These are phyloP conservation scores for Xylaria polymorpha DNA, from an alignment of 2,329 filamentous ascomycete species.

Conservation along the genomic window DNA sequence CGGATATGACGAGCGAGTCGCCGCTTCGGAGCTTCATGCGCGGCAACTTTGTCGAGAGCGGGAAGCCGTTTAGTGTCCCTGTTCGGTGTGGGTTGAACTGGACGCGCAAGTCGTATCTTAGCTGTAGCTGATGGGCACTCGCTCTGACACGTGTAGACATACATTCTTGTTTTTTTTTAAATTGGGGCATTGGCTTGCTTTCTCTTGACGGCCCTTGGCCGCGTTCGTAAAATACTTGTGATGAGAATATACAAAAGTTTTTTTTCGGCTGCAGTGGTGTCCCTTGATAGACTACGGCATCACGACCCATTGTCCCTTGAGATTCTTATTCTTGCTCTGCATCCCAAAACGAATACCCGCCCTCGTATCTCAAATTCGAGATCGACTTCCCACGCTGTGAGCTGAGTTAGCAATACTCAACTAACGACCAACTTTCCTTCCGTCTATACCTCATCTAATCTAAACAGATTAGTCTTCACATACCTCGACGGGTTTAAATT, in stretches of 20 bases:
- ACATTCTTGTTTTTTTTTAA: too few relatives aligned
- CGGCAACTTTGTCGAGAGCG: constrained; percentile 30
- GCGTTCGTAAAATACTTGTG: too few relatives aligned
- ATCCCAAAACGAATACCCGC: too few relatives aligned
- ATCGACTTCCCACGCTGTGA: background rate
- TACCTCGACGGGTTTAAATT: background rate
- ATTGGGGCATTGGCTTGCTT: too few relatives aligned
- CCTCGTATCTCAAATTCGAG: background rate
- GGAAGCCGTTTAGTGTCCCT: constrained; percentile 33
- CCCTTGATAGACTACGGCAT: too few relatives aligned
- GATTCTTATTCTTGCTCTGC: background rate
- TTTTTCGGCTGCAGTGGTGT: too few relatives aligned
- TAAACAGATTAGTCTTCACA: background rate
- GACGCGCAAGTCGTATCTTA: constrained; percentile 33
- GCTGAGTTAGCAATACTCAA: background rate
- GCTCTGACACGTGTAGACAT: too few relatives aligned
- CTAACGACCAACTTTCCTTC: background rate
- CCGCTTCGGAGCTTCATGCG: constrained; percentile 26
- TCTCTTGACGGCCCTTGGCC: too few relatives aligned
- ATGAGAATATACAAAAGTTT: too few relatives aligned
- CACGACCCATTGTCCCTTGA: background rate
- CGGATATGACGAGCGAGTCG: constrained; percentile 1
- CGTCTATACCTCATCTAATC: background rate
- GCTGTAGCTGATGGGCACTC: constrained; percentile 15
- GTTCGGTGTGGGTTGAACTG: constrained; percentile 30